A percentile compares a stretch with the other conserved stretches of the same genome.
Evolutionary conservation across 257 asterid species (phyloP).

Genomic region (Solanum appendiculatum): DNA sequence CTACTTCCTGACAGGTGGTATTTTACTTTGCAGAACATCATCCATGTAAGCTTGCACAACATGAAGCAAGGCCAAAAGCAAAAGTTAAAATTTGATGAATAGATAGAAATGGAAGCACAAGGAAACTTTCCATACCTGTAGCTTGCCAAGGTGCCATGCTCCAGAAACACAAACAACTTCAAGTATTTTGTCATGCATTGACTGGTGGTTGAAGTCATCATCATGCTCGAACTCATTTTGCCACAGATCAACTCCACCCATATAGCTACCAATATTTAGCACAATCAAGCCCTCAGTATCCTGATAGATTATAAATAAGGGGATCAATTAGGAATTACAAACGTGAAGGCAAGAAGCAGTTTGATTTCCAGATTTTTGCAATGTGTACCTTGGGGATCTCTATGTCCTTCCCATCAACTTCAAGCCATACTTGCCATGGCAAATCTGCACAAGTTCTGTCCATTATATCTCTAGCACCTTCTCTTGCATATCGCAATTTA

Average conservation of each 20-base stretch:
- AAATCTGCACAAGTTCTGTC: conserved; percentile 88
- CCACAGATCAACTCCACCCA: conserved; percentile 96
- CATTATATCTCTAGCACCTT: conserved; percentile 87
- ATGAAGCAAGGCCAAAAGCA: not conserved
- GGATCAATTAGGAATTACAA: conserved; percentile 2
- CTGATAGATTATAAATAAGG: conserved; percentile 21
- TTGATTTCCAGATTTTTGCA: not conserved
- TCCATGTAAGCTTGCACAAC: not conserved
- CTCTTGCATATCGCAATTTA: conserved; percentile 78
- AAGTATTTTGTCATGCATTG: conserved; percentile 74
- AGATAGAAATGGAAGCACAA: not conserved
- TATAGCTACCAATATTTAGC: conserved; percentile 84
- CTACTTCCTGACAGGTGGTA: not conserved
- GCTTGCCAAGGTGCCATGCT: conserved; percentile 93
- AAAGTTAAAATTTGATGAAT: not conserved
- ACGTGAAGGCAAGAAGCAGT: not conserved
- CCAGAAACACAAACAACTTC: conserved; percentile 86
- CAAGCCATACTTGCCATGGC: conserved; percentile 94
- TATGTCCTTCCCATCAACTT: conserved; percentile 66
- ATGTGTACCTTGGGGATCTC: conserved; percentile 52
- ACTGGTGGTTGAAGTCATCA: conserved; percentile 62
- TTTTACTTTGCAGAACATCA: not conserved
- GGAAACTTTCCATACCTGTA: conserved; percentile 43
- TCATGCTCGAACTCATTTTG: conserved; percentile 72
- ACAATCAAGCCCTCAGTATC: conserved; percentile 83